Base-by-base conservation (phyloP, 2,329 filamentous ascomycete species). In the Pseudogymnoascus sp. region DNA sequence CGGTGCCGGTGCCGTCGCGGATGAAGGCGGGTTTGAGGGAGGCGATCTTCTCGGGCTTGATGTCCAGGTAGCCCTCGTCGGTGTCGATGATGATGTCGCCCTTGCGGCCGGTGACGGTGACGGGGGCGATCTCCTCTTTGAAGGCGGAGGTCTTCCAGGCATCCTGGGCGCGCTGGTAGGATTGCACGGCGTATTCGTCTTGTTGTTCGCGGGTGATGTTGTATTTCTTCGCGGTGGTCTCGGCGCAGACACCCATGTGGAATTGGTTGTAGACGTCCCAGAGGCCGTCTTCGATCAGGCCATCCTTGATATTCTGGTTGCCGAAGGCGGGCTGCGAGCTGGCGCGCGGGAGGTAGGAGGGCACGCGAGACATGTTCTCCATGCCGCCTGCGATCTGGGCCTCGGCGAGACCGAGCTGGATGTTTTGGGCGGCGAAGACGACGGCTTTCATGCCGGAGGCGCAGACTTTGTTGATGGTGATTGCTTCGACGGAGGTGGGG, bases 401-500 rank as follows among this genome's bases (percentile, higher is more conserved):
- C 71, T 96, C 90, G 14, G 91, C 85, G 8, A 96, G 82, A 4
- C 94, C 93, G 10, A 99, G 84, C 76, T 97, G 91, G 70, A 97
- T 96, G 72, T 96, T 94, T 73, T 96, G 91, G 1, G 93, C 93
- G 1, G 93, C 94, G 50, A 97, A 83, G 21, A 84, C 86, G 4
- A 97, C 92, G 1, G 94, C 90, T 76, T 99, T 99, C 68, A 99
- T 80, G 4, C 94, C 94, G 0, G 92, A 97, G 3, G 94, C 89
- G 79, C 94, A 99, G 65, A 99, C 94, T 78, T 99, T 99, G 82
- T 99, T 99, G 76, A 99, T 88, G 14, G 94, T 97, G 60, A 89
- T 87, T 37, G 92, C 89, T 77, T 99, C 94, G 63, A 95, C 83
- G 5, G 82, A 85, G n/a, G 86, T 79, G 8, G 91, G 83, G 3